phyloP scores from a whole-genome alignment of 2,329 filamentous ascomycete species.

The Leptographium radiaticola region DNA sequence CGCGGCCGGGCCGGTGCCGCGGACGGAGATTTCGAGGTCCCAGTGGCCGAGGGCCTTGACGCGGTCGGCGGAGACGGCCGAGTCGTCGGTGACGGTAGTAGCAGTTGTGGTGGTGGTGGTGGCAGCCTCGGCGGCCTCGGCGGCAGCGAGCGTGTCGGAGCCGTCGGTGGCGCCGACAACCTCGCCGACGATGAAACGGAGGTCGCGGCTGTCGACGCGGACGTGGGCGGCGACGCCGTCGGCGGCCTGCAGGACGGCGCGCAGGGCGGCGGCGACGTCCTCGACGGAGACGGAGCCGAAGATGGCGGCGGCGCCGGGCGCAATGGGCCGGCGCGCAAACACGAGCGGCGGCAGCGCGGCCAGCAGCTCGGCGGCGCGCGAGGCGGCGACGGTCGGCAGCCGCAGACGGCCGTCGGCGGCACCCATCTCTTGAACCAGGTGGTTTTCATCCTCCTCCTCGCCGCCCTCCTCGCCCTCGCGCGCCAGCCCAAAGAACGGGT shows the following conservation, averaged over 20 bases:
- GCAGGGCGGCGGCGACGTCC: constrained; percentile 23
- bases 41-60: constrained; percentile 28
- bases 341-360: constrained; percentile 21
- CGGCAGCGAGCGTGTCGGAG: constrained; percentile 8
- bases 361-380: constrained; percentile 22
- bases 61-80: constrained; percentile 20
- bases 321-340: constrained; percentile 25
- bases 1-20: constrained; percentile 10
- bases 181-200: constrained; percentile 16
- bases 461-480: not conserved
- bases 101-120: not conserved
- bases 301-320: constrained; percentile 17
- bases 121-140: not conserved
- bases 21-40: constrained; percentile 23
- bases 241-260: constrained; percentile 18
- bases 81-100: not conserved
- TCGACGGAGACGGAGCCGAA: constrained; percentile 28
- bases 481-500: constrained; percentile 14
- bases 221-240: constrained; percentile 21
- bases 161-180: constrained; percentile 10
- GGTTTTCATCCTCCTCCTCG: too few species aligned
- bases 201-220: constrained; percentile 20
- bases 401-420: not conserved
- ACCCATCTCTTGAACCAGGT: too few species aligned
- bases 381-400: constrained; percentile 17